Percentiles rank a stretch among this genome's conserved stretches.
Conservation (phyloP, 768 basidiomycete genomes). For the Tephrocybe rancida region DNA sequence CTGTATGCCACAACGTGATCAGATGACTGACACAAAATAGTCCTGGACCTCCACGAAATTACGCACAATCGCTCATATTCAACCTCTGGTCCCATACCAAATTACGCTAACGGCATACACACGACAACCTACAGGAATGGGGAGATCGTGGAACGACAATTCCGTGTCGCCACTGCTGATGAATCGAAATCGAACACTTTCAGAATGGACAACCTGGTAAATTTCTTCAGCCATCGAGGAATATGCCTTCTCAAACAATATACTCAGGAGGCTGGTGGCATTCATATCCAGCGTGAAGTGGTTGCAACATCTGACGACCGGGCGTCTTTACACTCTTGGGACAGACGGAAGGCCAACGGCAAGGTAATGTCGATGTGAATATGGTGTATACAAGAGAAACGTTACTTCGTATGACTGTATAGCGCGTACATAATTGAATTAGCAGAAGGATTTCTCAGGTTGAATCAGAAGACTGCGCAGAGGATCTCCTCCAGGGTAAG, state of each 20-base stretch:
- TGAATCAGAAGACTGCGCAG: too few relatives aligned
- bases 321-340: constrained; percentile 14
- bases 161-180: constrained; percentile 8
- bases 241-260: background rate
- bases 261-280: constrained; percentile 11
- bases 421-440: too few relatives aligned
- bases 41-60: constrained; percentile 18
- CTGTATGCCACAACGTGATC: background rate
- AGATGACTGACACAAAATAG: background rate
- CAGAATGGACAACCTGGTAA: constrained; percentile 15
- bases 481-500: background rate
- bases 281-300: constrained; percentile 19
- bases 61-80: constrained; percentile 8
- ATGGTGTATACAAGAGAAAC: too few relatives aligned
- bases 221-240: background rate
- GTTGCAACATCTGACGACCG: constrained; percentile 18
- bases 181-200: constrained; percentile 15
- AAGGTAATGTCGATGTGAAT: constrained; percentile 6
- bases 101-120: constrained; percentile 12
- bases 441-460: too few relatives aligned
- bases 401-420: background rate
- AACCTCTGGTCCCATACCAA: constrained; percentile 1
- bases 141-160: constrained; percentile 15
- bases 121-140: constrained; percentile 16
- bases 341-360: constrained; percentile 3